Base-by-base conservation (phyloP, 1,284 basidiomycete species). In the Tetrapyrgos nigripes region DNA sequence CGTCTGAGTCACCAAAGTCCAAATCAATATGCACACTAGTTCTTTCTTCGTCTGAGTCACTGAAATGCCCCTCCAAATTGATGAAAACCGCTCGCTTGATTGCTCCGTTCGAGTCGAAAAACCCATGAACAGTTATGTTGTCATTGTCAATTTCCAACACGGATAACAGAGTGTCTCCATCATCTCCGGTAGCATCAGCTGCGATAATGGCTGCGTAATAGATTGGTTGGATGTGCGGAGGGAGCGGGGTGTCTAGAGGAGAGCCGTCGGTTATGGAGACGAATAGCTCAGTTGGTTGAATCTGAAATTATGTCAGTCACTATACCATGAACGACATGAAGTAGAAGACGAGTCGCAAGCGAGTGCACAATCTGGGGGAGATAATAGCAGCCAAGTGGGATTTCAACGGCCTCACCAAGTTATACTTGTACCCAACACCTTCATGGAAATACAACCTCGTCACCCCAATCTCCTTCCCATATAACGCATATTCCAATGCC, bases 401-500 rank as follows among this genome's bases (percentile, higher is more conserved):
- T 28, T 11, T 9, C 45, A 2, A 53, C n/a, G 43, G 5, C 53
- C 57, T 29, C 8, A 67, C 67, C 21, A 69, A 51, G 31, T 69
- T 69, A 46, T 70, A 70, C 48, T 67, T 70, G 55, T 62, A 70
- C 8, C 68, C 68, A 28, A 68, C 61, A 13, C 68, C 68, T 50
- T 70, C 63, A 49, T 70, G 68, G 60, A 68, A 70, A 53, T 53
- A 67, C 13, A 65, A 48, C 26, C 57, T 59, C n/a, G 54, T 55
- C 21, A 67, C 63, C 19, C 66, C 66, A 9, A 68, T 33, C 45
- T 64, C 75, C 14, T 75, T 63, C 70, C 79, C 79, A 59, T 75
- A 85, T 3, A 92, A 73, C 0, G 81, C 75, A 67, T 90, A 89
- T 67, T 91, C 88, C 58, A 89, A 73, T 3, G 80, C 77, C 89